These are phyloP conservation scores for Hydrangea macrophylla DNA, from an alignment of 148 eudicot genomes.

Conservation along the genomic window DNA sequence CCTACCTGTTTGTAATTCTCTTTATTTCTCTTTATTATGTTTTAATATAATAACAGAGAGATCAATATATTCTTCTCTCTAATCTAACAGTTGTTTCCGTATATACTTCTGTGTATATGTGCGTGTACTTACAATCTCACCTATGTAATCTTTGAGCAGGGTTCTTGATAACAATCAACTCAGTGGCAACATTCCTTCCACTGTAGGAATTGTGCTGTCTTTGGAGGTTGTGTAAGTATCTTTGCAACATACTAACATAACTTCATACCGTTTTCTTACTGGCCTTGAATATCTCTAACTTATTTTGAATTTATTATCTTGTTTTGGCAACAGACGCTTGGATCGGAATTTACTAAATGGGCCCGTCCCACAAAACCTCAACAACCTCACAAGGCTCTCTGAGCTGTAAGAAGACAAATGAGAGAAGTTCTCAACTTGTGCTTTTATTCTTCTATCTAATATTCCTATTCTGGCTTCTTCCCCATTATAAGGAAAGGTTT, in stretches of 20 bases:
- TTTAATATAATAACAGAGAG: no score
- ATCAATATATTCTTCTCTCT: no score
- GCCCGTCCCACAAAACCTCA: conserved; percentile 40
- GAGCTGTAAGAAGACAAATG: conserved; percentile 51
- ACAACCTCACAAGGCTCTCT: conserved; percentile 38
- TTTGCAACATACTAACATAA: not conserved
- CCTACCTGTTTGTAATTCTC: no score
- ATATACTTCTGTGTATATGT: conserved; percentile 8
- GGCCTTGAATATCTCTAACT: not conserved
- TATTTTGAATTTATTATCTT: conserved; percentile 6
- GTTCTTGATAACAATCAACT: conserved; percentile 71
- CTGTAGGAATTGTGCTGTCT: conserved; percentile 54
- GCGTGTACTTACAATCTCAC: no score
- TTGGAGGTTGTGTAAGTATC: conserved; percentile 77
- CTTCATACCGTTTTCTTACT: not conserved
- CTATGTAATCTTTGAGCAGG: conserved; percentile 55
- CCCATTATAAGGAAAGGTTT: not conserved
- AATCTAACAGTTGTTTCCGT: no score
- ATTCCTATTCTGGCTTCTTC: not conserved
- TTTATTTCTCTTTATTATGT: no score
- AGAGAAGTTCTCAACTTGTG: not conserved
- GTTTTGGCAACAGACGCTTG: conserved; percentile 45
- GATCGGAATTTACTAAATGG: conserved; percentile 56
- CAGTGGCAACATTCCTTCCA: conserved; percentile 54
- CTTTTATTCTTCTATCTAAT: not conserved